Base-by-base conservation (phyloP, 352 stramenopile genomes). In the Nothophytophthora sp. region DNA sequence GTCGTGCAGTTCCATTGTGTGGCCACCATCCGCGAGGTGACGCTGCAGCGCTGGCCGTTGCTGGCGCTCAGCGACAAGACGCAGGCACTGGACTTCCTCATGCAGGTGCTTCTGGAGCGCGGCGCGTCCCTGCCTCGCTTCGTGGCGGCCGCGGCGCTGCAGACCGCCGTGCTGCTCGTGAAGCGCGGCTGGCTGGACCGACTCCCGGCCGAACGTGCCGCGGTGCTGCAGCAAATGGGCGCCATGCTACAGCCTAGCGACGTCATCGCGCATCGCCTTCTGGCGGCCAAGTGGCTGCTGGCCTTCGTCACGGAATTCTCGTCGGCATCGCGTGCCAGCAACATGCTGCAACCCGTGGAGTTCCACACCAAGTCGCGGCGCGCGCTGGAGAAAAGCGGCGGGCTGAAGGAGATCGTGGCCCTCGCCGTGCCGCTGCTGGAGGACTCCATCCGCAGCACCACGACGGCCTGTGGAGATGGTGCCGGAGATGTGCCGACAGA, bases 271-370 rank as follows among this genome's bases (percentile, higher is more conserved):
- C 74, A 78, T 19, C 77, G 80, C 1, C 43, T 95, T 24, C 58
- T 92, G 33, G 80, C 80, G 5, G 73, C 80, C 39, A 95, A 92
- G 53, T 91, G 84, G 80, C 65, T 95, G 22, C 71, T 91, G 18
- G 82, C 85, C 13, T 91, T 95, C 29, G 80, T 93, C 42, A 90
- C 81, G 38, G 85, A 95, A 63, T 92, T 95, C 50, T 86, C 80
- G 35, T 91, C 82, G 3, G 77, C 79, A 9, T 95, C 85, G 1
- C 68, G 79, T 35, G 73, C 85, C 19, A 89, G 78, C 39, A 83
- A 81, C 50, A 95, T 92, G 85, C 62, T 69, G 42, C 85, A 93
- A 52, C 85, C 85, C 0, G 54, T 95, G 11, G 82, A 92, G 56
- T 93, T 93, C 55, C 82, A 95, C 59, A 92, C 79, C 25, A 81